Conservation (phyloP, 2,329 filamentous ascomycete species). For the Stromatinia cepivora region DNA sequence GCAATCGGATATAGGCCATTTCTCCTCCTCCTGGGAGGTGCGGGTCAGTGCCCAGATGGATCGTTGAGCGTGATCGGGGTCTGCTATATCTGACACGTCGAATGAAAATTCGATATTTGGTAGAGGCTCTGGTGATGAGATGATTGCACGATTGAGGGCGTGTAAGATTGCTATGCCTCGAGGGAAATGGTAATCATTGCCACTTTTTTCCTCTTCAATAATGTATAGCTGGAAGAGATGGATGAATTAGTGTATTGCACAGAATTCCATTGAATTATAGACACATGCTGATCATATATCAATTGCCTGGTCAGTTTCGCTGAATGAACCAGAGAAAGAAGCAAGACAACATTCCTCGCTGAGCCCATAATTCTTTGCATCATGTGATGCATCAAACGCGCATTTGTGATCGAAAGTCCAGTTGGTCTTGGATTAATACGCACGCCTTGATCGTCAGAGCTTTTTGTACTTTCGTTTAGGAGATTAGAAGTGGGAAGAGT, state of each 20-base stretch:
- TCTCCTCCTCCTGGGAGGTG: not conserved
- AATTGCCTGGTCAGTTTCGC: not conserved
- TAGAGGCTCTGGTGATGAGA: not conserved
- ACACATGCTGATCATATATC: not conserved
- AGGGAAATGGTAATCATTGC: not conserved
- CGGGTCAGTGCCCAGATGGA: not conserved
- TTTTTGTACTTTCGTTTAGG: too few species aligned
- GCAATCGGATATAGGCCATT: not conserved
- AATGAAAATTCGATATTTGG: not conserved
- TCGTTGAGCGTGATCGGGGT: not conserved
- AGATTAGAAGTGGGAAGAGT: too few species aligned
- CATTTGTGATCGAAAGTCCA: too few species aligned
- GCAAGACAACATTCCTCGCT: too few species aligned
- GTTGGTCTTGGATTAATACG: too few species aligned
- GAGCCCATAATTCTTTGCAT: too few species aligned
- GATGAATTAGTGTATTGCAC: too few species aligned
- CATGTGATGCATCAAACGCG: too few species aligned
- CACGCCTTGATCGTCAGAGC: too few species aligned
- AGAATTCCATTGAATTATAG: too few species aligned
- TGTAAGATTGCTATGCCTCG: not conserved
- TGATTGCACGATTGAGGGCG: not conserved
- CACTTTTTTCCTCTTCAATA: not conserved
- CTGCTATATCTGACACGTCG: not conserved
- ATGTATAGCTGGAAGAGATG: not conserved
- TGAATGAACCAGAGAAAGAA: too few species aligned